Evolutionary conservation across 2,329 filamentous ascomycete species (phyloP).

Genomic region (Fusarium cyanostomum): DNA sequence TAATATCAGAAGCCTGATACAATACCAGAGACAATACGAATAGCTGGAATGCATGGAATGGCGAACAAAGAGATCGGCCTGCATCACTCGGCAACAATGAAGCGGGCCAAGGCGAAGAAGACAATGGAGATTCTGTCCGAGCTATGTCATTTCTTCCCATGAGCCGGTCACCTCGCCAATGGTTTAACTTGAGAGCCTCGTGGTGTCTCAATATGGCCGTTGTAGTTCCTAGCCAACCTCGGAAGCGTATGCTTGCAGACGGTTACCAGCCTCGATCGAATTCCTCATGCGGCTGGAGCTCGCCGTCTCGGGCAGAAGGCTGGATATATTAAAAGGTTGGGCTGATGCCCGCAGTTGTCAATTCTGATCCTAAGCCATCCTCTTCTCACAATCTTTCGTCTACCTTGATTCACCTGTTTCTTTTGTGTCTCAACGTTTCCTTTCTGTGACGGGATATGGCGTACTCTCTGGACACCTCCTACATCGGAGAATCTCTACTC

Average conservation of each 20-base stretch:
- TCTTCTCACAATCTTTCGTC: constrained; percentile 3
- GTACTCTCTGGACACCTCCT: constrained; percentile 56
- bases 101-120: neutral
- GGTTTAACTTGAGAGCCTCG: constrained; percentile 17
- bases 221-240: constrained; percentile 20
- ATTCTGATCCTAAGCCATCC: constrained; percentile 9
- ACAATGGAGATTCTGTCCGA: constrained; percentile 14
- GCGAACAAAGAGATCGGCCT: constrained; percentile 25
- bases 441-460: constrained; percentile 42
- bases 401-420: constrained; percentile 16
- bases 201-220: constrained; percentile 36
- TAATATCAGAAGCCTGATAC: constrained; percentile 21
- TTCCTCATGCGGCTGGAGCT: constrained; percentile 32
- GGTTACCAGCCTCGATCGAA: constrained; percentile 28
- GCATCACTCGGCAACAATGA: neutral
- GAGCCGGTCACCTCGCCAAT: constrained; percentile 10
- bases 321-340: constrained; percentile 34
- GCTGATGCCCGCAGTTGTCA: constrained; percentile 13
- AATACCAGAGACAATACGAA: constrained; percentile 5
- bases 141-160: constrained; percentile 35
- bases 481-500: constrained; percentile 55
- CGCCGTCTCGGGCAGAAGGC: constrained; percentile 12
- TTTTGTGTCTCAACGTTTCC: constrained; percentile 6
- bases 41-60: constrained; percentile 37
- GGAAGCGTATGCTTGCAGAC: constrained; percentile 34